phyloP scores from a whole-genome alignment of 2,329 filamentous ascomycete genomes.

The Claviceps purpurea region DNA sequence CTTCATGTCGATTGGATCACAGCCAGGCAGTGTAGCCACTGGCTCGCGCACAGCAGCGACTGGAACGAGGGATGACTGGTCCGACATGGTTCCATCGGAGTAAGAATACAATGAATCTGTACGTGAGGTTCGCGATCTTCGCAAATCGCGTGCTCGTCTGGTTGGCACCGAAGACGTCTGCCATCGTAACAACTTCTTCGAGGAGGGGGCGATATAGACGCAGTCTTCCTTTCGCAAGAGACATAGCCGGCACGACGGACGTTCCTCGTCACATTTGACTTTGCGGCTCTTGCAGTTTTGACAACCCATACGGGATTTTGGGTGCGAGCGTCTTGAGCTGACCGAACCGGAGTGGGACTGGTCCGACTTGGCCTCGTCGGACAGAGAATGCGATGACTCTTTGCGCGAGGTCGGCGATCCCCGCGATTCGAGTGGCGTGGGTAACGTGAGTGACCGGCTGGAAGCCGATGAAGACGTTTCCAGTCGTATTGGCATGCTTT shows the following conservation, averaged over 20 bases:
- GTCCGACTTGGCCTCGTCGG: not conserved
- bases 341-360: not conserved
- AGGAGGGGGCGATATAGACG: slow-evolving; percentile 22
- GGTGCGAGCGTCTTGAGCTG: slow-evolving; percentile 36
- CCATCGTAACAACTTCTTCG: not conserved
- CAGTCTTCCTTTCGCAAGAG: slow-evolving; percentile 33
- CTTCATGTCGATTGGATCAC: slow-evolving; percentile 33
- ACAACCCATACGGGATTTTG: slow-evolving; percentile 40
- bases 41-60: slow-evolving; percentile 11
- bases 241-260: slow-evolving; percentile 36
- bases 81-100: not conserved
- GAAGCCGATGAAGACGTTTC: not conserved
- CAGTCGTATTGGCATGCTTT: slow-evolving; percentile 7
- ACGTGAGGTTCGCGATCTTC: not conserved
- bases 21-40: not conserved
- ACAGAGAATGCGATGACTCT: not conserved
- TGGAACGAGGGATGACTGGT: not conserved
- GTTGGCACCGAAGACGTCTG: not conserved
- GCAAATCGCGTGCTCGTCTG: not conserved
- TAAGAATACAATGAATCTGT: not conserved
- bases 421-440: too few species aligned
- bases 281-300: slow-evolving; percentile 41
- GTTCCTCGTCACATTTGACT: slow-evolving; percentile 40
- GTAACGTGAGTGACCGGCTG: not conserved
- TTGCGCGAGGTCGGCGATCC: not conserved